Evolutionary conservation across 2,329 filamentous ascomycete species (phyloP).

Genomic region (Claviceps africana): DNA sequence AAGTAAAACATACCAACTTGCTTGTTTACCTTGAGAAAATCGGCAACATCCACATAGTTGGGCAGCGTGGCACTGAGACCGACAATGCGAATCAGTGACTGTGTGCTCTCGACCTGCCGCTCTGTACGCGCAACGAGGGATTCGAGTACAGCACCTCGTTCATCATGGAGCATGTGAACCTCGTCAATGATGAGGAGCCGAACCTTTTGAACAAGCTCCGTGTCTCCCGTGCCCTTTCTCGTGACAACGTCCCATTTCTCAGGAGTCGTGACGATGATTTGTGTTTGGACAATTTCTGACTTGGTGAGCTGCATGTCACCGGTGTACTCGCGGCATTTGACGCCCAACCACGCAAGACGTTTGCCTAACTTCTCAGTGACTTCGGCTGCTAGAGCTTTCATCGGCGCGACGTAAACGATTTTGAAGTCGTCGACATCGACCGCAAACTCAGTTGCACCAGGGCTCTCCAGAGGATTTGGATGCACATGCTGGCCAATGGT

Average conservation of each 20-base stretch:
- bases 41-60: constrained; percentile 92
- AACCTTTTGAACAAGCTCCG: constrained; percentile 94
- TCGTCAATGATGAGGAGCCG: constrained; percentile 94
- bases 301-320: constrained; percentile 99
- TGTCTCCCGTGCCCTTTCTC: constrained; percentile 91
- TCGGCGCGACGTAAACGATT: constrained; percentile 95
- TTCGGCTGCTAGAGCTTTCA: constrained; percentile 96
- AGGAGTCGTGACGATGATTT: constrained; percentile 96
- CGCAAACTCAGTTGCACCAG: constrained; percentile 60
- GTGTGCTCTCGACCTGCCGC: constrained; percentile 92
- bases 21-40: constrained; percentile 92
- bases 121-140: constrained; percentile 91
- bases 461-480: constrained; percentile 66
- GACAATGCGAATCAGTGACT: constrained; percentile 90
- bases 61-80: constrained; percentile 90
- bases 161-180: constrained; percentile 98
- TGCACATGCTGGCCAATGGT: constrained; percentile 72
- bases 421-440: constrained; percentile 87
- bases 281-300: constrained; percentile 84
- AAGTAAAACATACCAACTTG: constrained; percentile 93
- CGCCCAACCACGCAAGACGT: constrained; percentile 81
- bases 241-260: constrained; percentile 99
- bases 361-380: constrained; percentile 90
- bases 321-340: constrained; percentile 85
- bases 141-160: constrained; percentile 88